Base-by-base conservation (phyloP, 345 rosid genomes). In the Psidium friedrichsthalianum region DNA sequence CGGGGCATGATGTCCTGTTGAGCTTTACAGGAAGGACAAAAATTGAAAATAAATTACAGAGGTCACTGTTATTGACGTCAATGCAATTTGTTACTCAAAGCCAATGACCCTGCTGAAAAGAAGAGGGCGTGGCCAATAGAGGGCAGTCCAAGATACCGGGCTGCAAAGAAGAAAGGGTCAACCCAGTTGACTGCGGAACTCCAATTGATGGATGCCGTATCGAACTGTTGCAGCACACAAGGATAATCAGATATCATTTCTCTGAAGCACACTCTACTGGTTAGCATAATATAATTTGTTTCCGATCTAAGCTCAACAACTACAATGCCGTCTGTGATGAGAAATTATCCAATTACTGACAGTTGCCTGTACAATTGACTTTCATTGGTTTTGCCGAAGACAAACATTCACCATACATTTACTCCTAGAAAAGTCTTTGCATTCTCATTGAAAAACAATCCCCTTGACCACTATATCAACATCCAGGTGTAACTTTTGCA, bases 91-190 rank as follows among this genome's bases (percentile, higher is more conserved):
- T 85, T 27, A 49, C 40, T 86, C 89, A 87, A 84, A 87, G 89
- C 86, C 86, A 85, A 56, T 82, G 83, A 57, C 88, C 88, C 56
- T 83, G 89, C 83, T 82, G 89, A 82, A 87, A 82, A 85, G 86
- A 40, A 64, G 88, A 84, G 85, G 86, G 47, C 84, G 74, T 86
- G 82, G 89, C 96, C 91, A 95, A 86, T 84, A 93, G 87, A 6
- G 95, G 94, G 84, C 89, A 91, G 85, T 93, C 96, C 85, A 94
- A 86, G 78, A 92, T 85, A 82, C 93, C 93, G n/a, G 95, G 94
- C 86, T 94, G 99, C 87, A 92, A 85, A 15, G 96, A 93, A 56
- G 92, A 59, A 11, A 93, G 91, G 47, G 93, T 81, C 80, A 92
- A 92, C 61, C 96, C 98, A 24, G 92, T 88, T 57, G 97, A 90